Evolutionary conservation across 106 monocot genomes (phyloP), one percentile per base, ranked within the genome.

Genomic region (Alisma plantagoaquatica): DNA sequence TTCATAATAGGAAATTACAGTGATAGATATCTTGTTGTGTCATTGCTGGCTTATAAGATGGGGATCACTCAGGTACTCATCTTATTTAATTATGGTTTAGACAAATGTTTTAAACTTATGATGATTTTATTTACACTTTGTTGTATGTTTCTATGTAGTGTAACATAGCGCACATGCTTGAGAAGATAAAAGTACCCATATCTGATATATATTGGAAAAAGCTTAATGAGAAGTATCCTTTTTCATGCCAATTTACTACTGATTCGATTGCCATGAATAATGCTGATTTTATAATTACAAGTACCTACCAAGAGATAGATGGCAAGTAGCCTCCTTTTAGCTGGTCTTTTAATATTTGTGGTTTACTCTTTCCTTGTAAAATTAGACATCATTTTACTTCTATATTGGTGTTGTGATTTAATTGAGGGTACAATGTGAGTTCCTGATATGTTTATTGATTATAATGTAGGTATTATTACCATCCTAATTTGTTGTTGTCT

Each of bases 251-350:
- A 57, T 86, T 86, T 59, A 86, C 86, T 0, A 77, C 86, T 27
- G 86, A 86, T 32, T 57, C 81, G n/a, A 74, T 86, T 19, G 86
- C 86, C 26, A 86, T 86, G 86, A 86, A 86, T 35, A 73, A 86
- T 62, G 63, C 86, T 12, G 86, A 86, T 64, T 86, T 86, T 63
- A 86, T 86, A 27, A 86, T 86, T 64, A 86, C 86, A 16, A 81
- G 81, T 41, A 86, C 86, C 12, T 86, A 75, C 74, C 86, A 86
- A 46, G 86, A 86, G 50, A 86, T 86, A 44, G 86, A 80, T 20
- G 86, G 86, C 48, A 86, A 74, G 86, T 84, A 53, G n/a, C n/a
- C n/a, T n/a, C n/a, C n/a, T n/a, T n/a, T n/a, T n/a, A n/a, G n/a
- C n/a, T n/a, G n/a, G n/a, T n/a, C n/a, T n/a, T n/a, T n/a, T n/a